phyloP scores from a whole-genome alignment of 345 rosid genomes.

The Citrus unshiu region DNA sequence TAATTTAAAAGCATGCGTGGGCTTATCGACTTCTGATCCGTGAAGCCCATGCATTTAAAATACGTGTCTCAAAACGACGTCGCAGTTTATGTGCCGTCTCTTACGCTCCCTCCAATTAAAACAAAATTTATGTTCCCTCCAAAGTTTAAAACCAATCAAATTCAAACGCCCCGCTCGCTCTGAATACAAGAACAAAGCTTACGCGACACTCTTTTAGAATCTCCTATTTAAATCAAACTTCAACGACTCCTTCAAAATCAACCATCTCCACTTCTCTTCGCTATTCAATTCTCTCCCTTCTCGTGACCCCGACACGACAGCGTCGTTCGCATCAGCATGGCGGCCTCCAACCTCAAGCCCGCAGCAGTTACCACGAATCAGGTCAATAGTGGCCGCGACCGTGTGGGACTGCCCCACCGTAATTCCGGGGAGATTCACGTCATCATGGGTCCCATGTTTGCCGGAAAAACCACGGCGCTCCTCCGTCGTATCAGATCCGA shows the following conservation, averaged over 20 bases:
- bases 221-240: conserved; percentile 3
- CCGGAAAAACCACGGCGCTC: conserved; percentile 91
- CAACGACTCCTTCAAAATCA: neutral
- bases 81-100: neutral
- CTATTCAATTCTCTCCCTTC: neutral
- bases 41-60: no score
- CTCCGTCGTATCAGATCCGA: conserved; percentile 82
- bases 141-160: conserved; percentile 5
- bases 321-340: conserved; percentile 23
- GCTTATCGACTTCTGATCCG: no score
- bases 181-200: neutral
- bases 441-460: conserved; percentile 87
- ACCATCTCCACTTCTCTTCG: neutral
- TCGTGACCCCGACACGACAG: neutral
- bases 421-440: conserved; percentile 73
- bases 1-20: no score
- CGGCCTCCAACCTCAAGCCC: conserved; percentile 34
- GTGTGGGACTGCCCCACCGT: neutral
- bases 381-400: conserved; percentile 6
- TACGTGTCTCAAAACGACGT: no score
- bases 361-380: conserved; percentile 24
- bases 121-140: conserved; percentile 24
- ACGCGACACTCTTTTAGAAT: neutral
- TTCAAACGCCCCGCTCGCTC: neutral
- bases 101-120: conserved; percentile 11